phyloP scores from a whole-genome alignment of 495 filamentous ascomycete genomes.

The Trichoderma parareesei region DNA sequence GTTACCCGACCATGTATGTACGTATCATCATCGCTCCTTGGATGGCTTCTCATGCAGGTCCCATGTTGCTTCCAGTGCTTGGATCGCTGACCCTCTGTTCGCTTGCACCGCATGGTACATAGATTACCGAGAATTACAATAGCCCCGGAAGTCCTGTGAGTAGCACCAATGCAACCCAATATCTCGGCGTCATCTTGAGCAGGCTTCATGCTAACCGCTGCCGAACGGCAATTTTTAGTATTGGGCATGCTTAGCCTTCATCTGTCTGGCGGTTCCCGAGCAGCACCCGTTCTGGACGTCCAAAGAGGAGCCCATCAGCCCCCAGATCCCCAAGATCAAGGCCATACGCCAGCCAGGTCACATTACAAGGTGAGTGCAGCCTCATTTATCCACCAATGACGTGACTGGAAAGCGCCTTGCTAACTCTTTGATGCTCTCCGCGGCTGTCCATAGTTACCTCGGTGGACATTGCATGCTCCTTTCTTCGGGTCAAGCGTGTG shows the following conservation, averaged over 20 bases:
- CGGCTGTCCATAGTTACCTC: conserved; percentile 28
- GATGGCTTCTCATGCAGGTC: not conserved
- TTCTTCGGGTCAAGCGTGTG: conserved; percentile 67
- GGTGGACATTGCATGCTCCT: conserved; percentile 65
- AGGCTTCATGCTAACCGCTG: not conserved
- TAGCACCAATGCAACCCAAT: conserved; percentile 5
- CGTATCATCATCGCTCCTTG: conserved; percentile 20
- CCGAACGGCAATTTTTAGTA: conserved; percentile 33
- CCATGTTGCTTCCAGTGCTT: not conserved
- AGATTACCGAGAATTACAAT: conserved; percentile 72
- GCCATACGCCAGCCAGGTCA: conserved; percentile 59
- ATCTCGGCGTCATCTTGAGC: not conserved
- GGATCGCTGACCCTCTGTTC: not conserved
- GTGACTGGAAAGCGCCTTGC: not conserved
- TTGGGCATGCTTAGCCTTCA: conserved; percentile 73
- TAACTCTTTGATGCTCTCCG: not conserved
- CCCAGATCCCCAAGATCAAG: conserved; percentile 44
- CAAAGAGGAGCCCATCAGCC: conserved; percentile 51
- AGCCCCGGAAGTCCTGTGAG: conserved; percentile 50
- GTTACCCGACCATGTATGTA: conserved; percentile 70
- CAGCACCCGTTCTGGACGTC: conserved; percentile 70
- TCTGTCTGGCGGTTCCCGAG: conserved; percentile 56
- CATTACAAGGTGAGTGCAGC: conserved; percentile 45
- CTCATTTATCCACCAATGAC: not conserved
- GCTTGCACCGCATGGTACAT: not conserved